Evolutionary conservation across 768 basidiomycete species (phyloP).

Genomic region (Kwoniella dendrophila): DNA sequence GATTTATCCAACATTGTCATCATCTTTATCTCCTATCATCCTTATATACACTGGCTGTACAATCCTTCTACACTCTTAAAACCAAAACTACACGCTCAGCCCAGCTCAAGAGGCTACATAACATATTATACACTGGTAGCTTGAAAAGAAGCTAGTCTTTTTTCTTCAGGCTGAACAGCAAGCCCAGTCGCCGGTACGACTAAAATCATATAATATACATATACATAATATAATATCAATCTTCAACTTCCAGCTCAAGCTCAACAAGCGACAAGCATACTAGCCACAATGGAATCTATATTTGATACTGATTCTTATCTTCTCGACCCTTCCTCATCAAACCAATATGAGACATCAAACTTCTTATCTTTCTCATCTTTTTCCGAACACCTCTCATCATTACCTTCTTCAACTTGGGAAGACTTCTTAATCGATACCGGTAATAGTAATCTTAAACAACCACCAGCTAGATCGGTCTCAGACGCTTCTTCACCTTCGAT

Average conservation of each 20-base stretch:
- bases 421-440: slow-evolving; percentile 6
- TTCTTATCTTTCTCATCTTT: slow-evolving; percentile 50
- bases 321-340: slow-evolving; percentile 35
- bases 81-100: slow-evolving; percentile 18
- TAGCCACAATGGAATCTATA: slow-evolving; percentile 39
- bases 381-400: slow-evolving; percentile 30
- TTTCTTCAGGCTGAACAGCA: slow-evolving; percentile 25
- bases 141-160: slow-evolving; percentile 25
- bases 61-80: no score
- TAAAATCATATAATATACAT: slow-evolving; percentile 1
- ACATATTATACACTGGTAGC: slow-evolving; percentile 9
- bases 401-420: slow-evolving; percentile 8
- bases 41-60: slow-evolving; percentile 16
- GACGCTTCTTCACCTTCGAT: slow-evolving; percentile 33
- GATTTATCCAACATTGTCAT: slow-evolving; percentile 13
- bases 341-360: slow-evolving; percentile 18
- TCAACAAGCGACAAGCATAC: slow-evolving; percentile 13
- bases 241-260: neutral
- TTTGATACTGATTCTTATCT: slow-evolving; percentile 41
- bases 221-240: neutral
- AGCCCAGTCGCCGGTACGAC: slow-evolving; percentile 30
- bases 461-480: slow-evolving; percentile 18
- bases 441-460: neutral
- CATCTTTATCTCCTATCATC: slow-evolving; percentile 17
- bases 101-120: slow-evolving; percentile 22